Percentiles rank a stretch among this genome's conserved stretches.
Conservation (phyloP, 345 rosid genomes). For the Syzygium grande region DNA sequence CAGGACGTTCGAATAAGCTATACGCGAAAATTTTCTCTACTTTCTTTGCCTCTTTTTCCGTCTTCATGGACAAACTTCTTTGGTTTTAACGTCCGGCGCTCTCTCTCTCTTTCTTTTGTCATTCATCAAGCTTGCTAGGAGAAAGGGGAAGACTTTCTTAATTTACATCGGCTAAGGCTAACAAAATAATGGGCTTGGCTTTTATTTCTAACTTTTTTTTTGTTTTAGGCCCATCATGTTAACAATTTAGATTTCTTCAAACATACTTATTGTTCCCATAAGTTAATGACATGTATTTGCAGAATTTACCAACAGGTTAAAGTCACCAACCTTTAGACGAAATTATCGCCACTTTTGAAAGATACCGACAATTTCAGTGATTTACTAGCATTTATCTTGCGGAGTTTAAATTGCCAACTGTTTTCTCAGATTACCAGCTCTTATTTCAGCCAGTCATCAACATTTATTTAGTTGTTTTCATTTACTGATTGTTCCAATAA, state of each 20-base stretch:
- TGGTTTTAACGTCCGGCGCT: too few species aligned
- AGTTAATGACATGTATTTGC: not conserved
- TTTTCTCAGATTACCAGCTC: not conserved
- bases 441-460: not conserved
- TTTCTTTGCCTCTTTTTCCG: too few species aligned
- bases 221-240: too few species aligned
- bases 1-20: too few species aligned
- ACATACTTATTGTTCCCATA: not conserved
- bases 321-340: not conserved
- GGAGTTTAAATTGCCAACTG: not conserved
- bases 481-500: not conserved
- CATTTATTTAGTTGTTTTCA: not conserved
- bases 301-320: not conserved
- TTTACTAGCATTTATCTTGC: not conserved
- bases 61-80: too few species aligned
- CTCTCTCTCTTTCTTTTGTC: too few species aligned
- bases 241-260: not conserved
- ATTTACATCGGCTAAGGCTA: too few species aligned
- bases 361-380: not conserved
- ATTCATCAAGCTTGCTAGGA: too few species aligned
- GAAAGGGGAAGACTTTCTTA: too few species aligned
- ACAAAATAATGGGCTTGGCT: too few species aligned
- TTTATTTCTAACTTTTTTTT: too few species aligned
- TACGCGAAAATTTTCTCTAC: too few species aligned
- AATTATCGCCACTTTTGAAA: not conserved